These are phyloP conservation scores for carrot (Daucus carota) DNA, from an alignment of 129 eudicot genomes.

Conservation along the genomic window DNA sequence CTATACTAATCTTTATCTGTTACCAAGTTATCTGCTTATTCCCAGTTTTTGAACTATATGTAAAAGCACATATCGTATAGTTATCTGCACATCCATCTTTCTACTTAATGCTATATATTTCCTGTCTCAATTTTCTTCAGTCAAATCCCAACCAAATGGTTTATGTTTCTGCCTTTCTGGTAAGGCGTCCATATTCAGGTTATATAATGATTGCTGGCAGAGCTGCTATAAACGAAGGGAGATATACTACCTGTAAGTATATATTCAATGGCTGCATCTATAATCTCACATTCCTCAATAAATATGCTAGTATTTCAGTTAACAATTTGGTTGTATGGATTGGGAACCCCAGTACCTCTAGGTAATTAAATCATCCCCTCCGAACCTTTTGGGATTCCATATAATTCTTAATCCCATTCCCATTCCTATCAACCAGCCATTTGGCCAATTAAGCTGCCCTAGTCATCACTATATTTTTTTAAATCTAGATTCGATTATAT, in stretches of 20 bases:
- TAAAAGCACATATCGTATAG: not conserved
- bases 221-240: not conserved
- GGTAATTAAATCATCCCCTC: too few relatives aligned
- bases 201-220: not conserved
- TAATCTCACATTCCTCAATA: not conserved
- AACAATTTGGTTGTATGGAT: too few relatives aligned
- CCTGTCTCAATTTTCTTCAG: not conserved
- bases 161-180: too few relatives aligned
- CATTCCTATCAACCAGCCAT: too few relatives aligned
- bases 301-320: too few relatives aligned
- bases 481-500: not conserved
- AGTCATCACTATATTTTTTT: not conserved
- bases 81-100: not conserved
- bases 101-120: not conserved
- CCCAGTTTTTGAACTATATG: not conserved
- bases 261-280: not conserved
- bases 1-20: not conserved
- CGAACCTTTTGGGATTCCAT: too few relatives aligned
- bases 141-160: not conserved
- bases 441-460: not conserved
- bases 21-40: not conserved
- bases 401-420: too few relatives aligned
- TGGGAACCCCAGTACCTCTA: too few relatives aligned
- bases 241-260: not conserved
- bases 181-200: not conserved